Conservation (phyloP, 164 flowering plant genomes). For the Macadamia integrifolia region DNA sequence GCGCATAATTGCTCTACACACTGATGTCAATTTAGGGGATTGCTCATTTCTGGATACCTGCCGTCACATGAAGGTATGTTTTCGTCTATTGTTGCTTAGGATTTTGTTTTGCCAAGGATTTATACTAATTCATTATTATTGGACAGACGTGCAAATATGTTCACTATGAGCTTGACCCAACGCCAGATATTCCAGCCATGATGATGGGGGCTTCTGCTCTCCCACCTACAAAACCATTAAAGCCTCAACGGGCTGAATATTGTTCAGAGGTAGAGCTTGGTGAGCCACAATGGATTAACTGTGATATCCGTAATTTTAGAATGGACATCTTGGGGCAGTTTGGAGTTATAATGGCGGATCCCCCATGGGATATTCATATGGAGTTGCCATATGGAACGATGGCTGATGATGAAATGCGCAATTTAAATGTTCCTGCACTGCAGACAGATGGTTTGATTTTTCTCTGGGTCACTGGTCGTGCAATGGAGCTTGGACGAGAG, state of each 20-base stretch:
- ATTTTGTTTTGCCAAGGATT: background rate
- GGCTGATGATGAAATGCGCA: slow-evolving; percentile 99
- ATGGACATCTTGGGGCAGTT: slow-evolving; percentile 96
- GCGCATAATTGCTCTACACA: slow-evolving; percentile 88
- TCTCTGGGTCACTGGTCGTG: slow-evolving; percentile 99
- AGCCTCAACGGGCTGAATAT: slow-evolving; percentile 86
- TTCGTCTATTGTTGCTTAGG: background rate
- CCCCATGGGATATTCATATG: slow-evolving; percentile 99
- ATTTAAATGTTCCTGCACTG: slow-evolving; percentile 88
- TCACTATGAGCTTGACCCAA: slow-evolving; percentile 92
- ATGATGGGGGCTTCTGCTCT: slow-evolving; percentile 49
- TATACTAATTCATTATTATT: slow-evolving; percentile 7
- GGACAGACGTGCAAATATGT: slow-evolving; percentile 94
- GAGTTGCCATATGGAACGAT: slow-evolving; percentile 98
- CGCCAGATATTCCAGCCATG: slow-evolving; percentile 66
- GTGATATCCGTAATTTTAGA: slow-evolving; percentile 83
- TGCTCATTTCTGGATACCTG: slow-evolving; percentile 98
- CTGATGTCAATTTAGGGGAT: slow-evolving; percentile 90
- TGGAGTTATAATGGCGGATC: slow-evolving; percentile 99
- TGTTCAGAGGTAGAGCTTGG: slow-evolving; percentile 98
- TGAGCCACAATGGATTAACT: slow-evolving; percentile 94
- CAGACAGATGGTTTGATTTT: slow-evolving; percentile 97
- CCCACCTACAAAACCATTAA: slow-evolving; percentile 56
- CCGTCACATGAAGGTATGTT: slow-evolving; percentile 93
- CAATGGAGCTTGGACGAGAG: slow-evolving; percentile 99